Conservation (phyloP, 2,329 filamentous ascomycete genomes). For the Lachnellula cervina region DNA sequence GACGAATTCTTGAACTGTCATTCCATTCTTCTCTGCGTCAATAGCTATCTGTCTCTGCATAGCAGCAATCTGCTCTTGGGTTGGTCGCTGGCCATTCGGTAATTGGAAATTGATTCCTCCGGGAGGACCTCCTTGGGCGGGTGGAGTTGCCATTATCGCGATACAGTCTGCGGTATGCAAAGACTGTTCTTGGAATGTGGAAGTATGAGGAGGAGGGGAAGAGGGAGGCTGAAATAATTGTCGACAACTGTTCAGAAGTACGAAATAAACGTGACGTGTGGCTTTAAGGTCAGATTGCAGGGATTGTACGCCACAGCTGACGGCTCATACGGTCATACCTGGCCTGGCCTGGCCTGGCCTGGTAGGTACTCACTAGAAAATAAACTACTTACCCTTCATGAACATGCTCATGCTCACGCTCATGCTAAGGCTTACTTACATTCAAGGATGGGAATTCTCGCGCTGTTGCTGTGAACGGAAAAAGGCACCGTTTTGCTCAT, state of each 20-base stretch:
- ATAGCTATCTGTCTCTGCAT: constrained; percentile 80
- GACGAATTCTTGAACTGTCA: constrained; percentile 81
- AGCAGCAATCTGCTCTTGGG: constrained; percentile 76
- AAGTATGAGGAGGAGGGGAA: background rate
- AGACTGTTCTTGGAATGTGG: background rate
- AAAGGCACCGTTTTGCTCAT: background rate
- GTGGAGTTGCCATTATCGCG: constrained; percentile 16
- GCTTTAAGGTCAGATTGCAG: background rate
- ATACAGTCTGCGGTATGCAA: background rate
- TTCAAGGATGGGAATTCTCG: background rate
- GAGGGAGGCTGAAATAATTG: background rate
- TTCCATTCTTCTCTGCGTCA: constrained; percentile 78
- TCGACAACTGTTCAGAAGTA: background rate
- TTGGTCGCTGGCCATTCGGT: constrained; percentile 45
- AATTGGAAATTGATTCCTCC: constrained; percentile 15
- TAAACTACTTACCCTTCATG: background rate
- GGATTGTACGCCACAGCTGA: background rate
- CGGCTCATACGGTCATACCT: background rate
- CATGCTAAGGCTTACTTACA: no score
- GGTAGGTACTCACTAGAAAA: no score
- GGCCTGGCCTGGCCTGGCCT: no score
- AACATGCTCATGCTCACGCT: no score
- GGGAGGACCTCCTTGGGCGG: constrained; percentile 13
- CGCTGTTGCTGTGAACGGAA: background rate
- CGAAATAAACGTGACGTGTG: background rate